A percentile compares a stretch with the other conserved stretches of the same genome.
Evolutionary conservation across 345 rosid genomes (phyloP).

Genomic region (Syzygium aqueum): DNA sequence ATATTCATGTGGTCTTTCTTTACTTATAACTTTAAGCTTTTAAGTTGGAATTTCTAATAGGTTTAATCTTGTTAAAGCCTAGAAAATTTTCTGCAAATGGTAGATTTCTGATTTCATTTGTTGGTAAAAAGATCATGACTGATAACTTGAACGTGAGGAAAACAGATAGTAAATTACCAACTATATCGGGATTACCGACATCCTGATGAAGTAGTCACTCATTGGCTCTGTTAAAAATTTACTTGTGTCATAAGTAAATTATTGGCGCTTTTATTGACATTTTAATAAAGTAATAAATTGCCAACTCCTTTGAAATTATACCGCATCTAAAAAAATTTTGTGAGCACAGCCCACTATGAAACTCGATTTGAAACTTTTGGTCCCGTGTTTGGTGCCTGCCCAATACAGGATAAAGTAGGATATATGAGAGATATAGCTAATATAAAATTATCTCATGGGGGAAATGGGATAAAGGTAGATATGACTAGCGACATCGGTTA

Average conservation of each 20-base stretch:
- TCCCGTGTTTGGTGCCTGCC: too few relatives aligned
- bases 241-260: neutral
- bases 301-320: neutral
- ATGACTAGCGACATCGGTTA: too few relatives aligned
- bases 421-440: too few relatives aligned
- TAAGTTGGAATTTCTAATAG: too few relatives aligned
- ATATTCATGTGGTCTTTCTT: too few relatives aligned
- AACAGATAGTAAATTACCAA: neutral
- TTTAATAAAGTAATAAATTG: neutral
- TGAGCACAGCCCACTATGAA: neutral
- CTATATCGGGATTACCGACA: neutral
- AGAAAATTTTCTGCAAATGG: neutral
- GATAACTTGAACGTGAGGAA: neutral
- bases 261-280: neutral
- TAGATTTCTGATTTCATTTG: neutral
- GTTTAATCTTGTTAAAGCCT: neutral
- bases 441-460: too few relatives aligned
- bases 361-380: too few relatives aligned
- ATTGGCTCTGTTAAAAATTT: neutral
- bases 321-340: neutral
- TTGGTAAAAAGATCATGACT: neutral
- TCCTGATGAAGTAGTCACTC: neutral
- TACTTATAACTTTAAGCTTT: too few relatives aligned
- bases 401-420: too few relatives aligned
- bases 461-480: too few relatives aligned